A percentile compares a stretch with the other conserved stretches of the same genome.
These are phyloP conservation scores for Allomyces javanicus DNA, from an alignment of 192 early-diverging fungal genomes.

Conservation along the genomic window DNA sequence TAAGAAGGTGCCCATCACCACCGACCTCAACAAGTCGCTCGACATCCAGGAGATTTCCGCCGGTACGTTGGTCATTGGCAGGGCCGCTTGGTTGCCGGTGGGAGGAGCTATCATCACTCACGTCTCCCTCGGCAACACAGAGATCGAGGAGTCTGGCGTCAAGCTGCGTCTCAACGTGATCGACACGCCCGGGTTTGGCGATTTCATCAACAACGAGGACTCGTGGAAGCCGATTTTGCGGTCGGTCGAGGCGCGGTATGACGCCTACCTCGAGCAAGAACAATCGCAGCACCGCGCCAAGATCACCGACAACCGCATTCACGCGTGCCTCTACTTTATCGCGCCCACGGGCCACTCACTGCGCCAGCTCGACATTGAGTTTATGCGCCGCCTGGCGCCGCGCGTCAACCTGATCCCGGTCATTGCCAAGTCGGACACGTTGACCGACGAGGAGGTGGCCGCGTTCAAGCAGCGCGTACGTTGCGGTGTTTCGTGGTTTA, in stretches of 20 bases:
- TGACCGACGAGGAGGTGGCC: conserved; percentile 59
- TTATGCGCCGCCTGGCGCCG: conserved; percentile 79
- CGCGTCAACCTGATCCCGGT: conserved; percentile 77
- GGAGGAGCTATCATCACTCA: too few species aligned
- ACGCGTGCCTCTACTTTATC: conserved; percentile 93
- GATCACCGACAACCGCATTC: conserved; percentile 84
- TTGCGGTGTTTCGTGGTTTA: conserved; percentile 22
- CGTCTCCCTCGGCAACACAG: conserved; percentile 15
- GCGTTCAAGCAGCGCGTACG: conserved; percentile 57
- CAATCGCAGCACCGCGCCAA: conserved; percentile 67
- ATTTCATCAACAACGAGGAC: conserved; percentile 96
- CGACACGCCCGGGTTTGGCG: conserved; percentile 95
- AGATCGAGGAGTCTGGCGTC: conserved; percentile 94
- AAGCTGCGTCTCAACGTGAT: conserved; percentile 82
- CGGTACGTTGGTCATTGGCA: conserved; percentile 1
- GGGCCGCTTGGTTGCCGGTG: too few species aligned
- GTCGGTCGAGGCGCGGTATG: conserved; percentile 89
- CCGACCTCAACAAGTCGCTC: conserved; percentile 49
- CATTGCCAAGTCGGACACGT: conserved; percentile 76
- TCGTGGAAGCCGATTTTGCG: conserved; percentile 94
- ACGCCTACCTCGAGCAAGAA: conserved; percentile 82
- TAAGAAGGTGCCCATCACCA: conserved; percentile 48
- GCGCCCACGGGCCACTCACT: conserved; percentile 82
- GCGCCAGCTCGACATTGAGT: conserved; percentile 84
- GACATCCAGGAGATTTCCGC: conserved; percentile 59